phyloP scores from a whole-genome alignment of 2,329 filamentous ascomycete genomes.

The Paracoccidioides lutzii region DNA sequence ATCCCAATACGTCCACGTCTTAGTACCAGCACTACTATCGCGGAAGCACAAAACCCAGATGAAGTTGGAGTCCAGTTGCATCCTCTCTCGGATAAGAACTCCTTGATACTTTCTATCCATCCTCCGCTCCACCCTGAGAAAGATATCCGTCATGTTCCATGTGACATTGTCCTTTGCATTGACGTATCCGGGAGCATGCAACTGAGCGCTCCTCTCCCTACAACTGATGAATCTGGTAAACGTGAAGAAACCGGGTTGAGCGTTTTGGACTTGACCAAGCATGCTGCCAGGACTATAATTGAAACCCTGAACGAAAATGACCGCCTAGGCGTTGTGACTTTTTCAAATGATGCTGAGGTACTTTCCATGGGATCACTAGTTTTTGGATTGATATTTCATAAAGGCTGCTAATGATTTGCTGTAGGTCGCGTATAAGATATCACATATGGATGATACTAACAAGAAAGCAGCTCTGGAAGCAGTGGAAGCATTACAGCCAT shows the following conservation, averaged over 20 bases:
- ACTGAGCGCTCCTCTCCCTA: constrained; percentile 34
- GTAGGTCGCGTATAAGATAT: constrained; percentile 33
- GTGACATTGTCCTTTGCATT: constrained; percentile 50
- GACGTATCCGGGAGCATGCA: constrained; percentile 49
- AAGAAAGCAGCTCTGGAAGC: constrained; percentile 33
- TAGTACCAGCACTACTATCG: neutral
- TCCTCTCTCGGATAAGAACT: constrained; percentile 9
- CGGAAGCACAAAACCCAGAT: neutral
- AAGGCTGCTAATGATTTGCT: neutral
- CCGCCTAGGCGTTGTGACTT: constrained; percentile 46
- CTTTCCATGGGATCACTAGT: neutral
- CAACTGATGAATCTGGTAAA: constrained; percentile 15
- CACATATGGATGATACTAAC: constrained; percentile 35
- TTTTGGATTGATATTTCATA: neutral
- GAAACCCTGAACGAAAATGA: constrained; percentile 44
- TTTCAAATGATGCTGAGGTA: constrained; percentile 31
- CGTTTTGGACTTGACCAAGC: constrained; percentile 47
- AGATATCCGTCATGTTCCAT: constrained; percentile 30
- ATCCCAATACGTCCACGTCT: neutral
- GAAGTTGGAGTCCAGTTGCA: constrained; percentile 8
- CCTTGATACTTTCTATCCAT: constrained; percentile 13
- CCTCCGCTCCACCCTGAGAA: constrained; percentile 13
- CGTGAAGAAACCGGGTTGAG: constrained; percentile 40
- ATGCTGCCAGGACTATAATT: constrained; percentile 46
- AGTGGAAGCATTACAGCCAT: constrained; percentile 32